Evolutionary conservation across 345 rosid species (phyloP), one percentile per base, ranked within the genome.

Genomic region (Raphanus sativus): DNA sequence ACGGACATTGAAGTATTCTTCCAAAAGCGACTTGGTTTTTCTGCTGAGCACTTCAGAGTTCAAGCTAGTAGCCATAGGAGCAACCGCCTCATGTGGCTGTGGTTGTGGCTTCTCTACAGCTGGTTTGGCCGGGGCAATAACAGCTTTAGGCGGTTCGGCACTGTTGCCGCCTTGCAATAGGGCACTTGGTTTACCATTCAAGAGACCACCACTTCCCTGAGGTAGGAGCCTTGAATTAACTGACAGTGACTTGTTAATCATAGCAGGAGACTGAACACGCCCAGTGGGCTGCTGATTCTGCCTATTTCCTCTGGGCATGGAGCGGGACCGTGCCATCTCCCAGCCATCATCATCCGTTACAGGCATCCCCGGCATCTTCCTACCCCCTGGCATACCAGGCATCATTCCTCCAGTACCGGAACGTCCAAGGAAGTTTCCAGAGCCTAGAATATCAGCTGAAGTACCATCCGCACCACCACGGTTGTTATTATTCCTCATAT

Each of bases 361-460:
- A 50, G 97, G 97, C 91, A 87, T 87, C 29, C 91, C 97, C 0
- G 92, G 95, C 93, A 91, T 89, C 86, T 87, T 90, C 81, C 97
- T 89, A 66, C 84, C 70, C 56, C 97, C 95, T 5, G 97, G 98
- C 97, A 90, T 90, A 59, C 97, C 97, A 38, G 98, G 98, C 98
- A 48, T 48, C 55, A 48, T 48, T 48, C 55, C 55, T 48, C 55
- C 55, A 48, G 55, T 40, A 52, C 98, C 98, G 64, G 96, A 94
- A 59, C 96, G 88, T 50, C 80, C 81, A 21, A 89, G 88, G 65
- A 87, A 79, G 77, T 87, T 90, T 62, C 79, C 79, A 33, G 85
- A 38, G 45, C 92, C 96, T 72, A 87, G 87, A 65, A 87, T 10
- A 5, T 69, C 78, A 26, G 78, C 32, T 45, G 48, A 13, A 12